Evolutionary conservation across 2,329 filamentous ascomycete species (phyloP).

Genomic region (Albophoma yamanashiensis): DNA sequence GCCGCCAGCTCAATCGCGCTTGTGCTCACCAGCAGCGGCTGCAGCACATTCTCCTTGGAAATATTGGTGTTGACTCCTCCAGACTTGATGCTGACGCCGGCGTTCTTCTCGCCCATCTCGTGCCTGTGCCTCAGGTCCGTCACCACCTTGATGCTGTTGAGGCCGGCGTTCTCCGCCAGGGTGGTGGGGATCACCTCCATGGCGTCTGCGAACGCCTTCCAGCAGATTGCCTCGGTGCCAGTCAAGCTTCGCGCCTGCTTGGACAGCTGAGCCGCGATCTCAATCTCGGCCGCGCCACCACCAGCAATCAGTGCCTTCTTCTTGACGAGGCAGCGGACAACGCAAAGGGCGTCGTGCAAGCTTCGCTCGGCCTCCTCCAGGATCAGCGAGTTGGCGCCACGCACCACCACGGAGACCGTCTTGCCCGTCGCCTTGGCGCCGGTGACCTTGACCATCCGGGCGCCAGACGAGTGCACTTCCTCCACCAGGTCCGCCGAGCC

Average conservation of each 20-base stretch:
- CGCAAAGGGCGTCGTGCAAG: constrained; percentile 93
- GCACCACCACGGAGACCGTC: constrained; percentile 89
- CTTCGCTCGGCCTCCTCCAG: constrained; percentile 95
- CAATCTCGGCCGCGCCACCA: constrained; percentile 91
- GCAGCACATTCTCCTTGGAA: constrained; percentile 90
- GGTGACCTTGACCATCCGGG: constrained; percentile 89
- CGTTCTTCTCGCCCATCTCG: constrained; percentile 89
- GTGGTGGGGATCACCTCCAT: constrained; percentile 97
- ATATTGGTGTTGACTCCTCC: constrained; percentile 97
- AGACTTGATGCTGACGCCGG: constrained; percentile 95
- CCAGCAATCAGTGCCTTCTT: constrained; percentile 99
- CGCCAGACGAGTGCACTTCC: constrained; percentile 77
- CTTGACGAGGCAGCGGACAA: constrained; percentile 95
- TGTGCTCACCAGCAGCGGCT: constrained; percentile 91
- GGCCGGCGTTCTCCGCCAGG: constrained; percentile 88
- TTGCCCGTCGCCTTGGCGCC: constrained; percentile 77
- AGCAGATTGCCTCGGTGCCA: constrained; percentile 95
- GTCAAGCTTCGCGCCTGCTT: constrained; percentile 73
- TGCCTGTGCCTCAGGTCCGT: constrained; percentile 91
- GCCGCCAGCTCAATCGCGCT: constrained; percentile 95
- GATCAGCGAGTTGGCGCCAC: constrained; percentile 88
- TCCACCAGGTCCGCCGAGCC: constrained; percentile 89
- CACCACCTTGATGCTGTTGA: constrained; percentile 98
- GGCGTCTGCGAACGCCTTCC: constrained; percentile 96
- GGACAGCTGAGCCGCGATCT: constrained; percentile 80